Evolutionary conservation across 1,284 basidiomycete genomes (phyloP).

Genomic region (Trichosporon faecale): DNA sequence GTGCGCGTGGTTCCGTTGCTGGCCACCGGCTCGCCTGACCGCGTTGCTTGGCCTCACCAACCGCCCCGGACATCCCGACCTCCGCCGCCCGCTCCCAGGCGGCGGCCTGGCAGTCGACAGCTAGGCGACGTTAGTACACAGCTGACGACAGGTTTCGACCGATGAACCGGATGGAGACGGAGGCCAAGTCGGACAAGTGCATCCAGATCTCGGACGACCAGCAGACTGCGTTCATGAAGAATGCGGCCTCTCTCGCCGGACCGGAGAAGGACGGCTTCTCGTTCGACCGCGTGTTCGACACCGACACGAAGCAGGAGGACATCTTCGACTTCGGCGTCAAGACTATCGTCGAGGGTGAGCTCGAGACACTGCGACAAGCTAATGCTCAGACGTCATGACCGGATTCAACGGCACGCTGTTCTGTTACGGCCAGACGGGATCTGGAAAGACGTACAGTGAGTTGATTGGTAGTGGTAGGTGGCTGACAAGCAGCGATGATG

Average conservation of each 20-base stretch:
- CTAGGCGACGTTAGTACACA: no score
- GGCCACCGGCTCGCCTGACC: neutral
- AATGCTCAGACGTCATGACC: slow-evolving; percentile 82
- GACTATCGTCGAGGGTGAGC: slow-evolving; percentile 58
- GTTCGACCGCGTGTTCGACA: slow-evolving; percentile 95
- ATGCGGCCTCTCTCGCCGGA: slow-evolving; percentile 54
- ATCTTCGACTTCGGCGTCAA: slow-evolving; percentile 99
- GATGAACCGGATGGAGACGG: slow-evolving; percentile 83
- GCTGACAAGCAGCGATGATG: slow-evolving; percentile 16
- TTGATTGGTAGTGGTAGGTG: neutral
- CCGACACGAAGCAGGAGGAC: slow-evolving; percentile 85
- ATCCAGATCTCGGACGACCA: slow-evolving; percentile 79
- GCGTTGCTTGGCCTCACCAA: neutral
- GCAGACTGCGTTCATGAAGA: slow-evolving; percentile 72
- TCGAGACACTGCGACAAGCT: neutral
- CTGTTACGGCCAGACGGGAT: slow-evolving; percentile 98
- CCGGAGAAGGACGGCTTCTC: slow-evolving; percentile 68
- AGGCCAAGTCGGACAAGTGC: slow-evolving; percentile 86
- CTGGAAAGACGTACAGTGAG: slow-evolving; percentile 79
- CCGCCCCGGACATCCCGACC: neutral
- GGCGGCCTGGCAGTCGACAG: no score
- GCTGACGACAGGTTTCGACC: slow-evolving; percentile 75
- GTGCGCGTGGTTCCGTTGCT: no score
- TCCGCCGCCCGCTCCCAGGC: no score
- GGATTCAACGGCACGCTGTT: slow-evolving; percentile 99